phyloP scores from a whole-genome alignment of 2,329 filamentous ascomycete genomes.

The Orbilia quercus region DNA sequence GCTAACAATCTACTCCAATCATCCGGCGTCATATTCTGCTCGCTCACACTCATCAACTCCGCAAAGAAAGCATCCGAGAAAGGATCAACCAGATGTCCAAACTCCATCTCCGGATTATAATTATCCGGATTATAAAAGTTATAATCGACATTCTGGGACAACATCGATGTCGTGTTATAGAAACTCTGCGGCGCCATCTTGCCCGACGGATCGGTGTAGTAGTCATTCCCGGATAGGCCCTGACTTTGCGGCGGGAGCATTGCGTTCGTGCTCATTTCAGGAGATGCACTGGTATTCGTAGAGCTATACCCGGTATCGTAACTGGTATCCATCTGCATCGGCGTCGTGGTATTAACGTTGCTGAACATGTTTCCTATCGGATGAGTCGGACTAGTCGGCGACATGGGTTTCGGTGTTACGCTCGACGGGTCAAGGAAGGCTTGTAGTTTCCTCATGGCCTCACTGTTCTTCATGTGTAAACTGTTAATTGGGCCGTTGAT shows the following conservation, averaged over 20 bases:
- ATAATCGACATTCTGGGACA: slow-evolving; percentile 29
- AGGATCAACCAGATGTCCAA: slow-evolving; percentile 47
- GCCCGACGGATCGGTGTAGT: slow-evolving; percentile 15
- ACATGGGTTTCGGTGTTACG: slow-evolving; percentile 41
- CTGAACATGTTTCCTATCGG: slow-evolving; percentile 10
- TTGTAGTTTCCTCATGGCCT: slow-evolving; percentile 53
- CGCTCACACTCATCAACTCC: slow-evolving; percentile 50
- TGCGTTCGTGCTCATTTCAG: slow-evolving; percentile 1
- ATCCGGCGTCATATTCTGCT: slow-evolving; percentile 53
- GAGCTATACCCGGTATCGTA: slow-evolving; percentile 27
- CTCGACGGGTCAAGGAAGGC: slow-evolving; percentile 48
- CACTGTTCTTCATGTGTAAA: slow-evolving; percentile 54
- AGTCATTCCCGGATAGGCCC: background rate
- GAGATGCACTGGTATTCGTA: slow-evolving; percentile 9
- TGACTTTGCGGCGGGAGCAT: slow-evolving; percentile 34
- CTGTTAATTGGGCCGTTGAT: slow-evolving; percentile 37
- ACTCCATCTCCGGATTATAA: slow-evolving; percentile 49
- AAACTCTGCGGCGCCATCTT: slow-evolving; percentile 18
- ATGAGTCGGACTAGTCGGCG: slow-evolving; percentile 19
- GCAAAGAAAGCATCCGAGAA: slow-evolving; percentile 54
- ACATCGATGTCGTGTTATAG: slow-evolving; percentile 13
- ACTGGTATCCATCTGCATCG: slow-evolving; percentile 47
- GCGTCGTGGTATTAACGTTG: slow-evolving; percentile 9
- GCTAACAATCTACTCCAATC: slow-evolving; percentile 49
- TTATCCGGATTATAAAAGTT: slow-evolving; percentile 54